Conservation (phyloP, 2,329 filamentous ascomycete species). For the Pleomassaria siparia region DNA sequence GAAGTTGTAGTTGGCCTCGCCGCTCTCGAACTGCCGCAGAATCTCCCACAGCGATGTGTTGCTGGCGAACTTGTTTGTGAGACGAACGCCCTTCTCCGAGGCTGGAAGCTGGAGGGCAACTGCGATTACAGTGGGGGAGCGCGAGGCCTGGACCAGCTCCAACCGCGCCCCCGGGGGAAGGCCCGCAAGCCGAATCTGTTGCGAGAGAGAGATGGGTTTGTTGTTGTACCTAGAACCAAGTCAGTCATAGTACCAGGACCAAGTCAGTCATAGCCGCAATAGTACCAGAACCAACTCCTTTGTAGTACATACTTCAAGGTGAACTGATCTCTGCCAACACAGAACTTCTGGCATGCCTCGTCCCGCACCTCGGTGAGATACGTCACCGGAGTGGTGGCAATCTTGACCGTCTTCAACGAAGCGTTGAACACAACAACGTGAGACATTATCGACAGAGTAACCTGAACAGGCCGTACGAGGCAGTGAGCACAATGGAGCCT, state of each 20-base stretch:
- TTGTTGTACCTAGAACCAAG: constrained; percentile 69
- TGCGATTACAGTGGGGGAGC: constrained; percentile 80
- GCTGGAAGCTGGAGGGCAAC: constrained; percentile 85
- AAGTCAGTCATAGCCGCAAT: no score
- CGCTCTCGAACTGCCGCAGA: constrained; percentile 83
- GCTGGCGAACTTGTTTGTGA: constrained; percentile 84
- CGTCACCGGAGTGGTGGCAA: constrained; percentile 82
- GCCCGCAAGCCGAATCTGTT: constrained; percentile 80
- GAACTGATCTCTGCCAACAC: constrained; percentile 70
- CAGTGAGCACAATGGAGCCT: constrained; percentile 25
- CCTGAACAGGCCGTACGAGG: constrained; percentile 28
- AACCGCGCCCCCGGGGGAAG: constrained; percentile 85
- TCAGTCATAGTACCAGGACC: no score
- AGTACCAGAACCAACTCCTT: no score
- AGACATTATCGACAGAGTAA: constrained; percentile 66
- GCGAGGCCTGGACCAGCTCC: constrained; percentile 84
- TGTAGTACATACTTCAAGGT: constrained; percentile 79
- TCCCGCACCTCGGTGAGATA: constrained; percentile 82
- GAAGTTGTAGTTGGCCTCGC: constrained; percentile 63
- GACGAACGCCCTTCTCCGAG: constrained; percentile 69
- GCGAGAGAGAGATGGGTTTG: constrained; percentile 81
- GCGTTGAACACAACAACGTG: constrained; percentile 87
- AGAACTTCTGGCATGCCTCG: constrained; percentile 84
- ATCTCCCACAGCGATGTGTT: constrained; percentile 88
- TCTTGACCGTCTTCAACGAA: constrained; percentile 71